Evolutionary conservation across 345 rosid genomes (phyloP).

Genomic region (Salix viminalis): DNA sequence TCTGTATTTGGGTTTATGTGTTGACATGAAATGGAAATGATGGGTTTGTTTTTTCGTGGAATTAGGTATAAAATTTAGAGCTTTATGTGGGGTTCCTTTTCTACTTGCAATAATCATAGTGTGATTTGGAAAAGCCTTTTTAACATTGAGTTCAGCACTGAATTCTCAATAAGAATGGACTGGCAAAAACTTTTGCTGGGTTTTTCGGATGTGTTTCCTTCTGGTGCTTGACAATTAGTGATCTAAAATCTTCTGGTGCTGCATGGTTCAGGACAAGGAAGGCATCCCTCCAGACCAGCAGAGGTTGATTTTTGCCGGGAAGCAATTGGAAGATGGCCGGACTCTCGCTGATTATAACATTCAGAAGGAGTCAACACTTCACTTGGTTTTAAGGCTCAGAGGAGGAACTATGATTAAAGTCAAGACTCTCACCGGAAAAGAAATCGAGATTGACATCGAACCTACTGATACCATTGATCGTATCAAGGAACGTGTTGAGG

Average conservation of each 20-base stretch:
- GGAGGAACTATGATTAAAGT: conserved; percentile 99
- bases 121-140: not conserved
- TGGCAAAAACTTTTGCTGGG: not conserved
- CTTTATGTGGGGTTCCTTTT: not conserved
- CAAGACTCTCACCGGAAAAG: conserved; percentile 91
- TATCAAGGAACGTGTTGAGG: conserved; percentile 92
- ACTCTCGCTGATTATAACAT: conserved; percentile 91
- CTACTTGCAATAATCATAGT: not conserved
- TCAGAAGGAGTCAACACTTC: conserved; percentile 97
- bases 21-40: not conserved
- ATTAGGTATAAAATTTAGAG: not conserved
- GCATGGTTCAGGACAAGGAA: conserved; percentile 67
- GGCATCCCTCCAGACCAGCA: conserved; percentile 94
- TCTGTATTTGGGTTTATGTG: not conserved
- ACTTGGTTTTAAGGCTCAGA: conserved; percentile 82
- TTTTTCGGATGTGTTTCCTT: not conserved
- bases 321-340: conserved; percentile 92
- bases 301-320: conserved; percentile 89
- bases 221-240: not conserved
- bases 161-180: not conserved
- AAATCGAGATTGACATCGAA: conserved; percentile 95
- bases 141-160: not conserved
- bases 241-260: too few species aligned
- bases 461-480: conserved; percentile 94
- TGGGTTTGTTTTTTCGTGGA: not conserved